phyloP scores from a whole-genome alignment of 345 rosid genomes.

The Gossypium longicalyx region DNA sequence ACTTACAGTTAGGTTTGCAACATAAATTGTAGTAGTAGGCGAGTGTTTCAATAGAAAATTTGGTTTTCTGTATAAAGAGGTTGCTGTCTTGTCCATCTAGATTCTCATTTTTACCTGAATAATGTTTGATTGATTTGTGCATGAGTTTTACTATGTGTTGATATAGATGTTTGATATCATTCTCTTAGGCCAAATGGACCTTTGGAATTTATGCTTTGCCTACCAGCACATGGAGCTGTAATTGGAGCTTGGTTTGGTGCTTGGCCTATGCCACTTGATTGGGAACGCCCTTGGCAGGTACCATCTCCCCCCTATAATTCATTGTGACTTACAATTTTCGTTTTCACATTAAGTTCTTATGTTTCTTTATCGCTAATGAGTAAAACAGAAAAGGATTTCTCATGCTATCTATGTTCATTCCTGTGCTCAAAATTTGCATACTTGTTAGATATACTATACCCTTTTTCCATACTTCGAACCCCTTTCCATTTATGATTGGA shows the following conservation, averaged over 20 bases:
- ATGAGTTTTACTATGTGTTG: neutral
- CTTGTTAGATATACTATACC: neutral
- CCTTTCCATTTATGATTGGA: neutral
- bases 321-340: neutral
- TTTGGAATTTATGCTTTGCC: conserved; percentile 59
- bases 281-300: conserved; percentile 99
- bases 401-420: neutral
- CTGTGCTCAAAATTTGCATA: neutral
- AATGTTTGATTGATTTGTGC: neutral
- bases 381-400: neutral
- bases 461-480: neutral
- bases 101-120: neutral
- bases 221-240: conserved; percentile 76
- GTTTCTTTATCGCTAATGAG: neutral
- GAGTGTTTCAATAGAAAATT: neutral
- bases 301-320: neutral
- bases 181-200: conserved; percentile 47
- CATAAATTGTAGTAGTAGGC: neutral
- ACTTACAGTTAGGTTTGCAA: neutral
- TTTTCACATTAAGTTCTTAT: neutral
- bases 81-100: neutral
- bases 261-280: conserved; percentile 99
- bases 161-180: conserved; percentile 14
- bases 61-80: neutral
- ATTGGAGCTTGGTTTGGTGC: conserved; percentile 97